Evolutionary conservation across 2,329 filamentous ascomycete species (phyloP), one percentile per base, ranked within the genome.

Genomic region (Aurifilum marmelostoma): DNA sequence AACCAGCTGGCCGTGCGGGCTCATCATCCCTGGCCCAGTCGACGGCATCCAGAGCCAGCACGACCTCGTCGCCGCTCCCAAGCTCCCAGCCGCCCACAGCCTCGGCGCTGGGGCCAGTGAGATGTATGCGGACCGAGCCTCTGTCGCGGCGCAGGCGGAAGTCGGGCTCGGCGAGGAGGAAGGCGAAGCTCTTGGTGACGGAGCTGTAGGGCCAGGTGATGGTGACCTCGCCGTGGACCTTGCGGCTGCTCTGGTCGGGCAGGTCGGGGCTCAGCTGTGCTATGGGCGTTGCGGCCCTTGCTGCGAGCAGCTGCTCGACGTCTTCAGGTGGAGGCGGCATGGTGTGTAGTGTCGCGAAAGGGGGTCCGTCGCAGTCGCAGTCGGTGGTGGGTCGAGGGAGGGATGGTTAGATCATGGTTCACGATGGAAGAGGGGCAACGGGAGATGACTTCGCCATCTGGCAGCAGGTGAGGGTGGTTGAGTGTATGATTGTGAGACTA

Each of bases 171-270:
- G 92, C 92, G 43, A 98, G 86, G 27, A 97, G 86, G 64, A 97
- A 89, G 34, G 93, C 91, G 73, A 94, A 86, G 52, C 89, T 89
- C 66, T 87, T 87, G 39, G 87, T 91, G 34, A 93, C 88, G 29
- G 91, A 91, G 72, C 92, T 97, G 79, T 93, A 97, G 0, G 95
- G 95, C 94, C 95, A 98, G 69, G 93, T 89, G 47, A 98, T 88
- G 11, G 93, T 95, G 29, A 97, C 88, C 21, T 92, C 84, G 52
- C 92, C 94, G 69, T 88, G 85, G 41, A 97, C 80, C 16, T 82
- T 80, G 70, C 81, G 81, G 7, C 80, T 77, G 2, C 75, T 68
- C 32, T 78, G 77, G 16, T 83, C 77, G 18, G 79, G 67, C 7
- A 88, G 74, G 11, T 83, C 80, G 7, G 88, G 87, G 43, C 74